phyloP scores from a whole-genome alignment of 805 yeast species.

The Saccharomycopsis fibuligera region DNA sequence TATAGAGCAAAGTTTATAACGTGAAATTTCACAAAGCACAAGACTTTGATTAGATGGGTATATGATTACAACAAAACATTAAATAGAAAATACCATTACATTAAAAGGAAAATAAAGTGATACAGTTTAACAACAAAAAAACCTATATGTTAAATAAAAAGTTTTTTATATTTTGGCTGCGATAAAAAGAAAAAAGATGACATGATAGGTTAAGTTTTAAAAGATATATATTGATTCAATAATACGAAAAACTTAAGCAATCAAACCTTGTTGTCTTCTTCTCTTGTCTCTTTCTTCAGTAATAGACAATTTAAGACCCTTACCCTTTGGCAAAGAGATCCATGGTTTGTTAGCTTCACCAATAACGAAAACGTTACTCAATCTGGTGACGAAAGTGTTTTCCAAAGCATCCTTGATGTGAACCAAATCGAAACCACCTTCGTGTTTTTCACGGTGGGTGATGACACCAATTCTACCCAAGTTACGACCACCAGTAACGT shows the following conservation, averaged over 20 bases:
- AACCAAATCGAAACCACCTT: slow-evolving; percentile 96
- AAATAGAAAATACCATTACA: no score
- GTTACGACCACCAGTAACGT: slow-evolving; percentile 98
- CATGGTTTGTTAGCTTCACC: slow-evolving; percentile 95
- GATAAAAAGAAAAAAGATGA: neutral
- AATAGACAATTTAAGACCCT: slow-evolving; percentile 94
- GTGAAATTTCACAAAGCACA: no score
- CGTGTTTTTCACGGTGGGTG: slow-evolving; percentile 94
- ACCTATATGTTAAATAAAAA: slow-evolving; percentile 12
- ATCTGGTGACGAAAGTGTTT: slow-evolving; percentile 93
- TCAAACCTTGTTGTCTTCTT: slow-evolving; percentile 70
- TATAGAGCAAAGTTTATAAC: no score
- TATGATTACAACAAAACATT: no score
- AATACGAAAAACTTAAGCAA: slow-evolving; percentile 10
- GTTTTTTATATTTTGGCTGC: no score
- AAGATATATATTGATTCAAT: no score
- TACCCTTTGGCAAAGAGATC: slow-evolving; percentile 96
- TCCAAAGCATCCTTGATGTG: slow-evolving; percentile 94
- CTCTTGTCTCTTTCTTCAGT: slow-evolving; percentile 98
- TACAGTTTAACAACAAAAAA: slow-evolving; percentile 3
- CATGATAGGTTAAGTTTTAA: no score
- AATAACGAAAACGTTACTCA: slow-evolving; percentile 85
- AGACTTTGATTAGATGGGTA: no score
- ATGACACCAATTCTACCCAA: slow-evolving; percentile 97
- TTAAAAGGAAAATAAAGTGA: no score